Base-by-base conservation (phyloP, 78 protist genomes). In the Dictyostelium intermedium region DNA sequence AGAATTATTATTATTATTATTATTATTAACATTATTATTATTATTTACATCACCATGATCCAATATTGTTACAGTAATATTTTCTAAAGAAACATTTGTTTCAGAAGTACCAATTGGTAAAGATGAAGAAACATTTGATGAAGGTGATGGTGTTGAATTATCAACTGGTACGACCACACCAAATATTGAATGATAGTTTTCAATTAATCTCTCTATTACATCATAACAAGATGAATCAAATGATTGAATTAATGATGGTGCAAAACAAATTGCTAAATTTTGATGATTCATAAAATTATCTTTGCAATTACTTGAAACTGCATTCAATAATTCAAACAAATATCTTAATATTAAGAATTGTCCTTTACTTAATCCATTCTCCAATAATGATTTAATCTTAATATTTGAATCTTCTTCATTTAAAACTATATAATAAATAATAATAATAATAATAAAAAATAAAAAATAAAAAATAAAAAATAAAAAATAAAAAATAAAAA, bases 181-280 rank as follows among this genome's bases (percentile, higher is more conserved):
- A n/a, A 66, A 89, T 25, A 89, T 80, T 27, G 74, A 4, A 34
- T 89, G 82, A 69, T 89, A 89, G 3, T 80, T 61, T 69, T 89
- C 87, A n/a, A 89, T 80, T 18, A 89, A 18, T 66, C 74, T 53
- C 13, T 37, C 47, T 7, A 89, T 83, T 20, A 89, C 85, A 39
- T 80, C 82, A 23, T 79, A 79, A 35, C 94, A 89, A 6, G 85
- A 70, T 1, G 76, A 11, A 70, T 89, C 94, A 34, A 80, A 89
- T 41, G 94, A 89, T 30, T 81, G 94, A 53, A 70, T 89, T 13
- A 89, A 30, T 23, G 94, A 23, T 13, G 94, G 94, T 45, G 94
- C 94, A 81, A 89, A 80, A 66, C 94, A 89, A 63, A 89, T 74
- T 32, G 94, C 94, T 43, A 89, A 35, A 70, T 89, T 89, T 25